Conservation (phyloP, 129 eudicot species). For the Tanacetum coccineum region DNA sequence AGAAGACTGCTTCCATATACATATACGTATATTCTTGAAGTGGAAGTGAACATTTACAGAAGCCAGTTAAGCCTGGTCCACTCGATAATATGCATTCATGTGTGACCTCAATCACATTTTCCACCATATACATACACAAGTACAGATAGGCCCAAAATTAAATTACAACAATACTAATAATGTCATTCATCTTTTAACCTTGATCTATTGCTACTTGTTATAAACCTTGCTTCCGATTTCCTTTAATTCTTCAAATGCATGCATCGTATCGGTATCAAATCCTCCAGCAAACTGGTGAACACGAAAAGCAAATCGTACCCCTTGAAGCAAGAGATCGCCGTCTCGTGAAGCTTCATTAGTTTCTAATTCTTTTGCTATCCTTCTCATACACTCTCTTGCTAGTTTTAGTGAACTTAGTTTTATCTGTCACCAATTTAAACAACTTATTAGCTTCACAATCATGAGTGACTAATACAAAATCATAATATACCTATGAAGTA, state of each 20-base stretch:
- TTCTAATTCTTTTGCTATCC: slow-evolving; percentile 51
- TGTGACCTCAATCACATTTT: background rate
- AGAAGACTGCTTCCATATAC: too few relatives aligned
- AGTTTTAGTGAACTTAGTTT: slow-evolving; percentile 59
- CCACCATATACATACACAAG: too few relatives aligned
- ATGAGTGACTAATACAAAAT: slow-evolving; percentile 16
- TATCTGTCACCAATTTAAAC: slow-evolving; percentile 35
- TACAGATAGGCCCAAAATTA: background rate
- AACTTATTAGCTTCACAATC: background rate
- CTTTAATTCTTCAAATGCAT: slow-evolving; percentile 66
- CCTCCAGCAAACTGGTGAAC: slow-evolving; percentile 64
- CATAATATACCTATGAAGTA: background rate
- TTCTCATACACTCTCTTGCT: too few relatives aligned
- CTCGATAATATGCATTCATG: too few relatives aligned
- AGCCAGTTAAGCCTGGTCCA: background rate
- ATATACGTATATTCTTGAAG: too few relatives aligned
- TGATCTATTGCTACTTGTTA: background rate
- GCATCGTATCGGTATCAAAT: slow-evolving; percentile 62
- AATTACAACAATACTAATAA: background rate
- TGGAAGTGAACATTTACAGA: too few relatives aligned
- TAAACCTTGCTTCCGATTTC: slow-evolving; percentile 32
- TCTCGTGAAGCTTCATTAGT: slow-evolving; percentile 45
- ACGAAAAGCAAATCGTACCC: slow-evolving; percentile 14
- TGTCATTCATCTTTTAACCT: background rate
- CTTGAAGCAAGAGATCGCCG: slow-evolving; percentile 63